Percentiles rank a stretch among this genome's conserved stretches.
Conservation (phyloP, 2,329 filamentous ascomycete genomes). For the Colletotrichum paranaense region DNA sequence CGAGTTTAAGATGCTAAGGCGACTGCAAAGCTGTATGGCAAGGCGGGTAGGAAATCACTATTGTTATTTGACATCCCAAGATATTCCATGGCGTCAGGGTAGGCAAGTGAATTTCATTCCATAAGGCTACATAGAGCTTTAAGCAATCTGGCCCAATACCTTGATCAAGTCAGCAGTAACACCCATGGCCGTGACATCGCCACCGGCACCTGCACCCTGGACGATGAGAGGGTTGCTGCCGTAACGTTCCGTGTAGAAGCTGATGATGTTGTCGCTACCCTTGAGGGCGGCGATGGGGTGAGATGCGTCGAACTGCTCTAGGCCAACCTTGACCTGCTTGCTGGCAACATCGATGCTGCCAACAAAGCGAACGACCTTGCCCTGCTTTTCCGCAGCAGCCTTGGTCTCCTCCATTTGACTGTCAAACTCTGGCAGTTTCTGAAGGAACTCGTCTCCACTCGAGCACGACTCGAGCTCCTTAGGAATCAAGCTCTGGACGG, state of each 20-base stretch:
- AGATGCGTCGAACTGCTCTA: conserved; percentile 88
- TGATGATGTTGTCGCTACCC: conserved; percentile 99
- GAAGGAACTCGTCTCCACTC: conserved; percentile 88
- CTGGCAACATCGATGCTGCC: conserved; percentile 89
- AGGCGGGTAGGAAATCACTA: not conserved
- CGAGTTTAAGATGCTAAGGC: not conserved
- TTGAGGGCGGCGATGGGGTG: conserved; percentile 95
- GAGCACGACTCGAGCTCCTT: conserved; percentile 81
- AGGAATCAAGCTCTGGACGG: conserved; percentile 93
- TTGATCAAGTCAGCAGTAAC: conserved; percentile 95
- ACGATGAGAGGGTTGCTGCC: conserved; percentile 91
- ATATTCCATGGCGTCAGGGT: not conserved
- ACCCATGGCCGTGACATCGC: conserved; percentile 97
- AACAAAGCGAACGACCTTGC: conserved; percentile 94
- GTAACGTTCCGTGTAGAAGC: conserved; percentile 97
- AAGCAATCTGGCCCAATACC: conserved; percentile 78
- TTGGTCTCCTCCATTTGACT: conserved; percentile 91
- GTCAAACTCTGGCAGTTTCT: conserved; percentile 84
- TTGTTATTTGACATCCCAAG: not conserved
- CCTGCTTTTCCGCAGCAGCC: conserved; percentile 83
- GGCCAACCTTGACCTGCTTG: conserved; percentile 87
- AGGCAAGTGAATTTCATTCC: not conserved
- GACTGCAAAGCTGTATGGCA: not conserved
- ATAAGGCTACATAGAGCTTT: conserved; percentile 36
- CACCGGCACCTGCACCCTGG: conserved; percentile 93